Conservation (phyloP, 2,329 filamentous ascomycete species). For the Scytalidium sp. region DNA sequence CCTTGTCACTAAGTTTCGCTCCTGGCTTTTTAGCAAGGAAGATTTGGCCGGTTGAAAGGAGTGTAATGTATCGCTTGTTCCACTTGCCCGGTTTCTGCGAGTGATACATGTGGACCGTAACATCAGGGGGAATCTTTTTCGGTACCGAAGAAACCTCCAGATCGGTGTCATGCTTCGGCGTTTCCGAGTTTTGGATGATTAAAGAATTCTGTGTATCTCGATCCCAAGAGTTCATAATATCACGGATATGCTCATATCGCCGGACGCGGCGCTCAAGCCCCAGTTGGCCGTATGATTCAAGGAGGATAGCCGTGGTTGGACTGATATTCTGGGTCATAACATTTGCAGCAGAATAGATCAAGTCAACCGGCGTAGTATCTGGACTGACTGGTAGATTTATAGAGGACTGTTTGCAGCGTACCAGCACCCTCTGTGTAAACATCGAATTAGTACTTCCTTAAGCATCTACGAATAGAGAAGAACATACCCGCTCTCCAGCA, state of each 20-base stretch:
- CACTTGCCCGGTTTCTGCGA: slow-evolving; percentile 82
- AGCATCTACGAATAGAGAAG: slow-evolving; percentile 2
- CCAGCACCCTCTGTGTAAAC: slow-evolving; percentile 63
- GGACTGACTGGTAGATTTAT: slow-evolving; percentile 70
- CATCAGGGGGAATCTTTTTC: slow-evolving; percentile 59
- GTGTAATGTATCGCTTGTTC: slow-evolving; percentile 78
- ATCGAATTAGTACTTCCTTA: slow-evolving; percentile 24
- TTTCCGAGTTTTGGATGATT: slow-evolving; percentile 59
- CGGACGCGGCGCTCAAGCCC: slow-evolving; percentile 81
- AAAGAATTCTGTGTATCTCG: slow-evolving; percentile 74
- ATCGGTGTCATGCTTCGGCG: slow-evolving; percentile 52
- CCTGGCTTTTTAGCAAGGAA: slow-evolving; percentile 66
- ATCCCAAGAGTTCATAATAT: slow-evolving; percentile 93
- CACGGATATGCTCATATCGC: slow-evolving; percentile 80
- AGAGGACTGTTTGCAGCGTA: slow-evolving; percentile 68
- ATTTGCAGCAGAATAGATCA: slow-evolving; percentile 66
- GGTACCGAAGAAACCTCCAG: slow-evolving; percentile 66
- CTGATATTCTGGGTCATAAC: slow-evolving; percentile 63
- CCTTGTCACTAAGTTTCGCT: slow-evolving; percentile 60
- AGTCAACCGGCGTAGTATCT: slow-evolving; percentile 70
- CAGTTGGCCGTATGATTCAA: slow-evolving; percentile 73
- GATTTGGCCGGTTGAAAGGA: slow-evolving; percentile 71
- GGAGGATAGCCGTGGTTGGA: slow-evolving; percentile 63
- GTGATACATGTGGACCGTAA: slow-evolving; percentile 72
- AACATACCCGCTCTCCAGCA: slow-evolving; percentile 69